Base-by-base conservation (phyloP, 164 flowering plant species). In the Vitis rupestris region DNA sequence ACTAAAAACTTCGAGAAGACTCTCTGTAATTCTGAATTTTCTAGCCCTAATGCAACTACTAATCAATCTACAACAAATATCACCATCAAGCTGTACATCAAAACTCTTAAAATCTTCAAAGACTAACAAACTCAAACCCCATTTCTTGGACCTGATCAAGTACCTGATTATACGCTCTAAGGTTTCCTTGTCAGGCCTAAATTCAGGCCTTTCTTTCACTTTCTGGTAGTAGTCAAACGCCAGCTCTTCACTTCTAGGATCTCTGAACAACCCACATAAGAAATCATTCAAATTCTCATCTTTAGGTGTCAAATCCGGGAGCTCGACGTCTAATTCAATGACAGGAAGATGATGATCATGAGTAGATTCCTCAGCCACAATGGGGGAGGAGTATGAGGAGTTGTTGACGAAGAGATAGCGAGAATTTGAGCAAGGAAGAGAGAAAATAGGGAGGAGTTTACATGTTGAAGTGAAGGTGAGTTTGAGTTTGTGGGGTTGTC, bases 121-220 rank as follows among this genome's bases (percentile, higher is more conserved):
- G 30, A 90, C 61, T 10, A 60, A 61, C 0, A 66, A 49, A 55
- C 91, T 69, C 12, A 54, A 75, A 66, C 66, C 79, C 98, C 98
- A 93, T 54, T 81, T 83, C 76, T 82, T 81, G 3, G 78, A 73
- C 17, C 72, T 79, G 9, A 84, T 57, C 76, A 88, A 78, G 55
- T 82, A 87, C 87, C 87, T 84, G 79, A 81, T 65, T 17, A 91
- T 61, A 64, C 71, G 83, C 78, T 83, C 81, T 15, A 85, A 17
- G 2, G 86, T 80, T 9, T 70, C 30, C 47, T 68, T 70, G 29
- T 77, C 68, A 7, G 97, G 97, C 29, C 64, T 76, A 64, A 87
- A 91, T 4, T 72, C 87, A 2, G 79, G 78, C 30, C 31, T 69
- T 17, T 60, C 63, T 71, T 85, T 91, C 9, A 85, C 92, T 68